Percentiles rank a stretch among this genome's conserved stretches.
phyloP scores from a whole-genome alignment of 2,329 filamentous ascomycete species.

The Pseudogymnoascus verrucosus region DNA sequence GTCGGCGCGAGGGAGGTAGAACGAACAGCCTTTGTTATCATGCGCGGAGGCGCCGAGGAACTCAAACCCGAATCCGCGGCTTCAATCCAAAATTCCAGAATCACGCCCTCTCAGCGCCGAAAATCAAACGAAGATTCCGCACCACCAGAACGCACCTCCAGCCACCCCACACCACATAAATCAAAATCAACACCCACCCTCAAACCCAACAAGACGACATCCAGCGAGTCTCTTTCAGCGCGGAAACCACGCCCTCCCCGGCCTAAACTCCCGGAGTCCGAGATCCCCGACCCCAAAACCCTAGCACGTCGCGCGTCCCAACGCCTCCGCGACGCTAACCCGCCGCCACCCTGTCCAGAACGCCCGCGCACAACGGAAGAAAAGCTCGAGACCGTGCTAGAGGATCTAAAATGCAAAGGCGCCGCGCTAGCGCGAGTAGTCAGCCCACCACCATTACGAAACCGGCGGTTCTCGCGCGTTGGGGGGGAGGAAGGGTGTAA shows the following conservation, averaged over 20 bases:
- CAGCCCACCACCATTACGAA: not conserved
- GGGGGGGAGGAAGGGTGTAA: not conserved
- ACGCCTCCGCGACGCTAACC: not conserved
- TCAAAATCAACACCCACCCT: not conserved
- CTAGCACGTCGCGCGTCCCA: not conserved
- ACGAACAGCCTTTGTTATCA: constrained; percentile 62
- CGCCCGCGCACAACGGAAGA: not conserved
- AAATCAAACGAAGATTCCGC: not conserved
- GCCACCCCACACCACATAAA: not conserved
- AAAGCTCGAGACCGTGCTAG: not conserved
- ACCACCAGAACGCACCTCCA: not conserved
- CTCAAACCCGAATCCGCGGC: not conserved
- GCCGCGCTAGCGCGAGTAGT: not conserved
- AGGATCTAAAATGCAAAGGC: not conserved
- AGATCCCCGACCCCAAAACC: not conserved
- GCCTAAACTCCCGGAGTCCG: not conserved
- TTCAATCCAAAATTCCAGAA: not conserved
- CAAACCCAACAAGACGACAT: not conserved
- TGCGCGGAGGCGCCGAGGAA: constrained; percentile 25
- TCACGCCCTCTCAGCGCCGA: not conserved
- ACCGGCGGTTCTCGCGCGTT: not conserved
- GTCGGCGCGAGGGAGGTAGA: constrained; percentile 57
- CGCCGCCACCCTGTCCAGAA: not conserved
- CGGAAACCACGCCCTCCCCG: not conserved
- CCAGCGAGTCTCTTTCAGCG: not conserved